Percentiles rank a stretch among this genome's conserved stretches.
Conservation (phyloP, 2,329 filamentous ascomycete genomes). For the Venturia nashicola region DNA sequence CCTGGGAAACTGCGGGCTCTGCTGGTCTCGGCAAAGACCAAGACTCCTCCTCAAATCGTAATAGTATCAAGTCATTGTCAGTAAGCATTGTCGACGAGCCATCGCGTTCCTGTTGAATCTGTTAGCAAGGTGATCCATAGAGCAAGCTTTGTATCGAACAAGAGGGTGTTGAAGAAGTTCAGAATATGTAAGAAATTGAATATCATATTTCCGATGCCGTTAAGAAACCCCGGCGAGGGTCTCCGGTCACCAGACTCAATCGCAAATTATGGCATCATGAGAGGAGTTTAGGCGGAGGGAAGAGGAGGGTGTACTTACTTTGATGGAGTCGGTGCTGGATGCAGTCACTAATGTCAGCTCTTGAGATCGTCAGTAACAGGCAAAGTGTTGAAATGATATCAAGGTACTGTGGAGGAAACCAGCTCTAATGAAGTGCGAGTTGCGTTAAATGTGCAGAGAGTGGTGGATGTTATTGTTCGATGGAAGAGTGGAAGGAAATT, state of each 20-base stretch:
- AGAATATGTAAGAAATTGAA: constrained; percentile 99
- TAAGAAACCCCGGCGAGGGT: constrained; percentile 83
- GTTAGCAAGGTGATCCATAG: constrained; percentile 8
- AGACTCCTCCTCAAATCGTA: too few relatives aligned
- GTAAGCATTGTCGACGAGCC: constrained; percentile 17
- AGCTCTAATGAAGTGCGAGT: background rate
- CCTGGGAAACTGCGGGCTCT: too few relatives aligned
- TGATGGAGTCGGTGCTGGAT: background rate
- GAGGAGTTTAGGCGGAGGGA: background rate
- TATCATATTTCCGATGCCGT: constrained; percentile 69
- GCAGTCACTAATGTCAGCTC: background rate
- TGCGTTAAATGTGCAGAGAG: background rate
- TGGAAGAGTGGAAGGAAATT: background rate
- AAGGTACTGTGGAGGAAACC: background rate
- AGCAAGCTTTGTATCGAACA: constrained; percentile 1
- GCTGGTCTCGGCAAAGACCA: too few relatives aligned
- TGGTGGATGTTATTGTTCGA: background rate
- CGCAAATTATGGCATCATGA: constrained; percentile 63
- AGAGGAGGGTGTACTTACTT: background rate
- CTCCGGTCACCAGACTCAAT: constrained; percentile 79
- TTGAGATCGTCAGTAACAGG: background rate
- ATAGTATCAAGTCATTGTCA: background rate
- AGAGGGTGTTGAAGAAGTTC: constrained; percentile 31
- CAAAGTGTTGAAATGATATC: background rate
- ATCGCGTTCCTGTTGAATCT: constrained; percentile 3